These are phyloP conservation scores for Fusarium devonianum DNA, from an alignment of 2,329 filamentous ascomycete species.

Conservation along the genomic window DNA sequence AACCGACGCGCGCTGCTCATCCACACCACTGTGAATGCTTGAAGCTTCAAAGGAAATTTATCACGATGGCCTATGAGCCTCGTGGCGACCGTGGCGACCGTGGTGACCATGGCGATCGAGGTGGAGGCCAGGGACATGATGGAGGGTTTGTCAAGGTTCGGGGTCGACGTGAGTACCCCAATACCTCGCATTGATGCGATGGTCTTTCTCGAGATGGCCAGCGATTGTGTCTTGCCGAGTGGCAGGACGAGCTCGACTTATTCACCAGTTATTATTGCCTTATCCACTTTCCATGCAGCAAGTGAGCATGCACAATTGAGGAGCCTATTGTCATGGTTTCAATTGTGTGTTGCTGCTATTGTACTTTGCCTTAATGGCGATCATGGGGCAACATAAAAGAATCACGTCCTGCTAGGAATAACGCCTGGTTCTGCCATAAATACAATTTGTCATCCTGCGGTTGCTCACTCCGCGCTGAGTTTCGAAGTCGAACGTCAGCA, in stretches of 20 bases:
- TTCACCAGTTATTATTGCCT: no score
- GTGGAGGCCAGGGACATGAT: slow-evolving; percentile 52
- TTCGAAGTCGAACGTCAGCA: background rate
- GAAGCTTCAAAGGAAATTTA: slow-evolving; percentile 31
- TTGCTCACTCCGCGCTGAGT: background rate
- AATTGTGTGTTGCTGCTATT: background rate
- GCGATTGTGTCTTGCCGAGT: slow-evolving; percentile 18
- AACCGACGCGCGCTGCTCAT: slow-evolving; percentile 33
- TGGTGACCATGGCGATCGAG: slow-evolving; percentile 51
- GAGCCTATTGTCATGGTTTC: background rate
- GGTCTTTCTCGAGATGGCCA: background rate
- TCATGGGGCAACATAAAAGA: no score
- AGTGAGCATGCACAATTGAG: background rate
- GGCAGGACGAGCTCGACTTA: slow-evolving; percentile 11
- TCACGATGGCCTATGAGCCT: slow-evolving; percentile 62
- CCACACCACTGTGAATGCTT: slow-evolving; percentile 37
- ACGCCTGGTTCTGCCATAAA: background rate
- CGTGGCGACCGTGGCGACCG: slow-evolving; percentile 56
- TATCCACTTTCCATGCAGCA: background rate
- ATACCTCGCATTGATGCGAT: slow-evolving; percentile 4
- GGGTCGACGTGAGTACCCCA: slow-evolving; percentile 57
- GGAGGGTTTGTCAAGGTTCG: slow-evolving; percentile 57
- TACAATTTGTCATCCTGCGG: background rate
- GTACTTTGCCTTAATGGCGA: background rate
- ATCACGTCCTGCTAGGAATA: background rate